Base-by-base conservation (phyloP, 345 rosid species). In the Microthlaspi erraticum region DNA sequence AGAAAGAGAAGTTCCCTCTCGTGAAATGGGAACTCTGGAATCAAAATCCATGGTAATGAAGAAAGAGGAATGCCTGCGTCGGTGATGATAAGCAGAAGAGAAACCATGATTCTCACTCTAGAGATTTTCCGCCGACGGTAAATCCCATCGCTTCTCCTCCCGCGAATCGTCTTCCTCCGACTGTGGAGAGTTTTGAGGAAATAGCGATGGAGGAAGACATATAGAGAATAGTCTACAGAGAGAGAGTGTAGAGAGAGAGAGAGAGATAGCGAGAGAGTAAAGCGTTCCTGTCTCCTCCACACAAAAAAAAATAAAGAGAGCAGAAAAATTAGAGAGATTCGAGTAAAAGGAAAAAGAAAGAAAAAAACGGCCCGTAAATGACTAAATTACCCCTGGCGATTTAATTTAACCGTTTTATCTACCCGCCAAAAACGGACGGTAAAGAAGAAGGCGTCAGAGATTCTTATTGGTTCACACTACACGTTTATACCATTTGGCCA, bases 271-370 rank as follows among this genome's bases (percentile, higher is more conserved):
- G 14, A 19, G 16, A 8, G 7, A 61, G 66, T 43, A 31, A 43
- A 43, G 52, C 53, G 66, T 61, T 44, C 10, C 44, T 6, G 12
- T 44, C 66, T 44, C 66, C 49, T 50, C 66, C 43, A 51, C 66
- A 61, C 66, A 61, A 51, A 61, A 26, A 61, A 26, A 43, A 8
- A 10, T 1, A 8, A 19, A 58, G 2, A 58, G 34, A 2, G 7
- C 8, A 56, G 4, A 58, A 14, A 50, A 50, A 3, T 6, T 23
- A 23, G 3, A 23, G 14, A 26, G 51, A 61, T 29, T 42, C n/a
- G 23, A 45, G 1, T 48, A 51, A 26, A 26, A 26, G 20, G 14
- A 10, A 26, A 9, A 8, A 4, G 2, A 1, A 51, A 52, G 0
- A 5, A n/a, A 8, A 0, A 20, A 36, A 8, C 0, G 1, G 3